Percentiles rank a stretch among this genome's conserved stretches.
Conservation (phyloP, 176 grass and related monocot genomes). For the Puya raimondii region DNA sequence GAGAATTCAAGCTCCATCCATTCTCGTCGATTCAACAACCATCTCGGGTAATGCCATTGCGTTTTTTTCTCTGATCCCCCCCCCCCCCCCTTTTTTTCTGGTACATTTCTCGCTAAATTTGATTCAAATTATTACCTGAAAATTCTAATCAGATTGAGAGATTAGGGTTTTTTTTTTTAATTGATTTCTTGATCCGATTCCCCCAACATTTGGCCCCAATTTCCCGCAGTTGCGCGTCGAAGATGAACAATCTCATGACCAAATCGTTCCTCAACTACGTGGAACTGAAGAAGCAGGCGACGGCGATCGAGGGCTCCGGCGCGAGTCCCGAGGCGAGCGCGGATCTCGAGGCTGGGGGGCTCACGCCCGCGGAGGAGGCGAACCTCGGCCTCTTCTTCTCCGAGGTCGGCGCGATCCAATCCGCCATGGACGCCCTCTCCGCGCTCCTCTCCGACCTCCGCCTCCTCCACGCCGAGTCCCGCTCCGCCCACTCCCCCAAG, state of each 20-base stretch:
- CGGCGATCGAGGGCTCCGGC: slow-evolving; percentile 2
- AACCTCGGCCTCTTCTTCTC: slow-evolving; percentile 24
- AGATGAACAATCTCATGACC: slow-evolving; percentile 22
- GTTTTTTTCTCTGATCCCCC: not conserved
- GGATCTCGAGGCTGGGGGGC: slow-evolving; percentile 1
- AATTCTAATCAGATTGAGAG: not conserved
- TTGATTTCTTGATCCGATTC: not conserved
- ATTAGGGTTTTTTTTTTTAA: not conserved
- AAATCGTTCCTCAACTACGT: slow-evolving; percentile 17
- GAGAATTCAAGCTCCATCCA: not conserved
- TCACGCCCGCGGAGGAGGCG: slow-evolving; percentile 6
- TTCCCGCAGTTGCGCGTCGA: not conserved
- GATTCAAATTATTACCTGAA: not conserved
- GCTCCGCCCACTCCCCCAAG: slow-evolving; percentile 22
- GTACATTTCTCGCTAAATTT: not conserved
- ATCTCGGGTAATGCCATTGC: not conserved
- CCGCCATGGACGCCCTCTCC: slow-evolving; percentile 23
- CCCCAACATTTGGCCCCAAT: not conserved
- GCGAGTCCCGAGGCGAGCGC: not conserved
- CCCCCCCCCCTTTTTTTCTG: not conserved
- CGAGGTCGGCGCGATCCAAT: slow-evolving; percentile 29
- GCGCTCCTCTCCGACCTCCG: slow-evolving; percentile 31
- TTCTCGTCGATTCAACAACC: not conserved
- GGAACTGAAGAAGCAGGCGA: slow-evolving; percentile 22
- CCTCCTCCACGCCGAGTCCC: slow-evolving; percentile 27